A percentile compares a stretch with the other conserved stretches of the same genome.
phyloP scores from a whole-genome alignment of 768 basidiomycete species.

The Tricholoma matsutake region DNA sequence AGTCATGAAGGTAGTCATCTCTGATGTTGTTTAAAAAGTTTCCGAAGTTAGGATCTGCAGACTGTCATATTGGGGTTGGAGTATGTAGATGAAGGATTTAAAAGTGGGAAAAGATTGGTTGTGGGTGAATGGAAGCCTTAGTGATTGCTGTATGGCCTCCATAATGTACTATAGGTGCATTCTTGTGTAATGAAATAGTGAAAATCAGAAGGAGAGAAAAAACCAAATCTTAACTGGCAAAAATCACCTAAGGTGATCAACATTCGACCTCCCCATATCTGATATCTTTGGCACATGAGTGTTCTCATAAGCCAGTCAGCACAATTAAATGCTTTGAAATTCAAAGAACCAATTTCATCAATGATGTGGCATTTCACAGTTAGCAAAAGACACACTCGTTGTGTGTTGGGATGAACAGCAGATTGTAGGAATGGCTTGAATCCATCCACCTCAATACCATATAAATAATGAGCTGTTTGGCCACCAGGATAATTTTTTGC shows the following conservation, averaged over 20 bases:
- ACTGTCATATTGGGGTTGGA: too few relatives aligned
- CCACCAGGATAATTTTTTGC: too few relatives aligned
- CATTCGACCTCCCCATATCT: background rate
- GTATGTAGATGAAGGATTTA: background rate
- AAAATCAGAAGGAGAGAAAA: too few relatives aligned
- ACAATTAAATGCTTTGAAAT: too few relatives aligned
- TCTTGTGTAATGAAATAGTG: background rate
- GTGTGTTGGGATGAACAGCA: background rate
- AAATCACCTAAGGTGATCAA: too few relatives aligned
- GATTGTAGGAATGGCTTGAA: background rate
- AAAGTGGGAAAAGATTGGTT: background rate
- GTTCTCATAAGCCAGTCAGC: too few relatives aligned
- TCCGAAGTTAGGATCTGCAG: background rate
- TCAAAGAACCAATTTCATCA: too few relatives aligned
- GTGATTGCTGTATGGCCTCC: background rate
- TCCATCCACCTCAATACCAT: conserved; percentile 30
- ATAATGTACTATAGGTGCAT: background rate
- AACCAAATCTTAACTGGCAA: too few relatives aligned
- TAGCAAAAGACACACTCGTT: background rate
- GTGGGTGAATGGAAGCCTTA: background rate
- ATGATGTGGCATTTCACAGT: background rate
- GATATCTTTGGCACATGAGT: too few relatives aligned
- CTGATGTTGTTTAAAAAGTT: background rate
- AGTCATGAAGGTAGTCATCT: background rate
- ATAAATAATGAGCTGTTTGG: too few relatives aligned